These are phyloP conservation scores for Ramaria sp. DNA, from an alignment of 768 basidiomycete species.

Conservation along the genomic window DNA sequence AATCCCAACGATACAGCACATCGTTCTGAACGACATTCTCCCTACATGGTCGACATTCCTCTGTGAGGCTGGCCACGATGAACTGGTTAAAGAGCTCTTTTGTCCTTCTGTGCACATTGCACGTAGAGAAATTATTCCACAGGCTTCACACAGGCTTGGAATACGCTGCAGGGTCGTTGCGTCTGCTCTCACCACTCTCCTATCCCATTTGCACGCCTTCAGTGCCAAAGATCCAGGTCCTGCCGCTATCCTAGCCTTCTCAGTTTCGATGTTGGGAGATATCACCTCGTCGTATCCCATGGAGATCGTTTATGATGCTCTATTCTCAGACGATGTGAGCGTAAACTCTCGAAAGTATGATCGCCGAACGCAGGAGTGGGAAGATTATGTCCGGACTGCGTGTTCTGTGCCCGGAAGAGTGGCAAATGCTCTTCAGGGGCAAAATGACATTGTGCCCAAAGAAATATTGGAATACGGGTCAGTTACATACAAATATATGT, in stretches of 20 bases:
- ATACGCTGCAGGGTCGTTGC: background rate
- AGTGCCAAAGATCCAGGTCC: background rate
- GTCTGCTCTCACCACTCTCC: background rate
- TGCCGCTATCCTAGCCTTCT: background rate
- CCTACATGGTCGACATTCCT: constrained; percentile 1
- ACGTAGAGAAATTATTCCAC: background rate
- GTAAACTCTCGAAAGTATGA: constrained; percentile 5
- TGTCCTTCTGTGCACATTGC: background rate
- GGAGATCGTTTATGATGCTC: constrained; percentile 48
- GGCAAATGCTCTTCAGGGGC: constrained; percentile 53
- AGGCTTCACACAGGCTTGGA: background rate
- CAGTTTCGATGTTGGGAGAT: background rate
- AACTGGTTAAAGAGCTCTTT: background rate
- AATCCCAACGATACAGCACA: constrained; percentile 3
- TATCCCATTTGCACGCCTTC: background rate
- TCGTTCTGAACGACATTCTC: background rate
- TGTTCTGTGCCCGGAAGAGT: constrained; percentile 66
- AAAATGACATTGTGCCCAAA: constrained; percentile 28
- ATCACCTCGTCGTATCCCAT: constrained; percentile 40
- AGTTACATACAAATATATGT: constrained; percentile 9
- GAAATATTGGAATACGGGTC: constrained; percentile 38
- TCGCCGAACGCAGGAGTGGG: constrained; percentile 40
- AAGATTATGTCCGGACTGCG: constrained; percentile 58
- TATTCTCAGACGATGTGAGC: constrained; percentile 26
- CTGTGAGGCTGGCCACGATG: background rate